phyloP scores from a whole-genome alignment of 2,329 filamentous ascomycete species.

The Colletotrichum cuscutae region DNA sequence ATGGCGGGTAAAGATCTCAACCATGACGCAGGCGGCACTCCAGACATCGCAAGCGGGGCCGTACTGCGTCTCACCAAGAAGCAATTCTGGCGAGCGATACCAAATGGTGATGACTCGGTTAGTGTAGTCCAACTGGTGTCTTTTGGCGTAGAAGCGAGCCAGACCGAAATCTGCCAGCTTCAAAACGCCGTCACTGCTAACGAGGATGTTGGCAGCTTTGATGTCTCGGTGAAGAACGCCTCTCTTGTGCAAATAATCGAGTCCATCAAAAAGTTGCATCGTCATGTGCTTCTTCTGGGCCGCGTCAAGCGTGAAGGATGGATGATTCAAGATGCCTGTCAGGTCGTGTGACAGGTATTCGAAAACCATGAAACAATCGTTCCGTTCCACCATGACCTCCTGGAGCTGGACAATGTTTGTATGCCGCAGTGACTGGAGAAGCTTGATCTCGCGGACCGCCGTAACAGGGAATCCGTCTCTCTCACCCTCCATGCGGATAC shows the following conservation, averaged over 20 bases:
- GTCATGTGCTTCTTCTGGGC: conserved; percentile 94
- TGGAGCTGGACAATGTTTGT: conserved; percentile 84
- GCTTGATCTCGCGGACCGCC: conserved; percentile 89
- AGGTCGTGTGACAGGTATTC: conserved; percentile 97
- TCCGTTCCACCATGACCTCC: conserved; percentile 98
- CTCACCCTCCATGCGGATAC: conserved; percentile 94
- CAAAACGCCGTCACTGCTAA: conserved; percentile 87
- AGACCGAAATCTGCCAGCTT: conserved; percentile 97
- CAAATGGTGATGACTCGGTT: conserved; percentile 99
- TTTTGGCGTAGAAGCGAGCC: conserved; percentile 95
- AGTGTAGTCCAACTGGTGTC: conserved; percentile 91
- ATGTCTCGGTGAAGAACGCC: conserved; percentile 98
- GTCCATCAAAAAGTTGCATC: conserved; percentile 90
- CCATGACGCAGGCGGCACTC: conserved; percentile 96
- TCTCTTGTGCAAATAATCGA: conserved; percentile 91
- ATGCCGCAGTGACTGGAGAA: conserved; percentile 87
- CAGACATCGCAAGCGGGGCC: conserved; percentile 93
- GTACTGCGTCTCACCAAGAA: conserved; percentile 91
- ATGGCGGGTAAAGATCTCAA: conserved; percentile 94
- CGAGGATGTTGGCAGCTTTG: conserved; percentile 96
- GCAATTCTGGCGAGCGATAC: conserved; percentile 92
- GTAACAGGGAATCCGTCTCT: conserved; percentile 92
- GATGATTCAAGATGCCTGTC: conserved; percentile 94
- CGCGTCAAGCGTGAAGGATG: conserved; percentile 84
- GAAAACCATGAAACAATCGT: conserved; percentile 99